Base-by-base conservation (phyloP, 2,329 filamentous ascomycete species). In the Akanthomyces dipterigenus region DNA sequence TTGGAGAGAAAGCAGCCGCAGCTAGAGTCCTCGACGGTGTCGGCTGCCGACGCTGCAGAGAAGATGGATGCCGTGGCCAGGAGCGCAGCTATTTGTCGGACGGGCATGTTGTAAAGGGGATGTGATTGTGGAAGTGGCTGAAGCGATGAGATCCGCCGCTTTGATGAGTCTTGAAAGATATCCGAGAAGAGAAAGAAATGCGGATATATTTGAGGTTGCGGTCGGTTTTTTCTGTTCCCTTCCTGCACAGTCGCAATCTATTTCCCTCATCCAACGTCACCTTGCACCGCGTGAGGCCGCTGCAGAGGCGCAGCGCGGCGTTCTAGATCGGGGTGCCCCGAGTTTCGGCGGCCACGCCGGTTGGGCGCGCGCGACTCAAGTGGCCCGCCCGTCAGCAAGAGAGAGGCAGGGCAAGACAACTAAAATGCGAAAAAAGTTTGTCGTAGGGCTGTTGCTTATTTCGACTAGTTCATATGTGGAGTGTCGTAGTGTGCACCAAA, bases 1-100 rank as follows among this genome's bases (percentile, higher is more conserved):
- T 82, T 81, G 65, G 77, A 80, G 55, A 78, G 68, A 65, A 75
- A 83, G 67, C 81, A 82, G 61, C 73, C 71, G 68, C 81, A 83
- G 46, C 70, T 67, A 28, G 70, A 66, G 56, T 76, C 73, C 12
- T 71, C 65, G 5, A 59, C 36, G 5, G 46, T 24, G 7, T 59
- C 56, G 3, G 34, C 22, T 9, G 46, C 46, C 2, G 24, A 7
- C 7, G 56, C n/a, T 5, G 56, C 11, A 4, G 56, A 7, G 24
- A 40, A 43, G 11, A 59, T 12, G 24, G 8, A 43, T 11, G 56
- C 1, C 14, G 46, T 49, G 1, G 26, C 24, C 14, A 46, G 14
- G 24, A 59, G 46, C 18, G 26, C 18, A 12, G 46, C 40, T 34
- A 59, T 12, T 16, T 31, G 45, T 6, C 36, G n/a, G 12, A 22